phyloP scores from a whole-genome alignment of 169 alveolate species.

The Plasmodium ovale region DNA sequence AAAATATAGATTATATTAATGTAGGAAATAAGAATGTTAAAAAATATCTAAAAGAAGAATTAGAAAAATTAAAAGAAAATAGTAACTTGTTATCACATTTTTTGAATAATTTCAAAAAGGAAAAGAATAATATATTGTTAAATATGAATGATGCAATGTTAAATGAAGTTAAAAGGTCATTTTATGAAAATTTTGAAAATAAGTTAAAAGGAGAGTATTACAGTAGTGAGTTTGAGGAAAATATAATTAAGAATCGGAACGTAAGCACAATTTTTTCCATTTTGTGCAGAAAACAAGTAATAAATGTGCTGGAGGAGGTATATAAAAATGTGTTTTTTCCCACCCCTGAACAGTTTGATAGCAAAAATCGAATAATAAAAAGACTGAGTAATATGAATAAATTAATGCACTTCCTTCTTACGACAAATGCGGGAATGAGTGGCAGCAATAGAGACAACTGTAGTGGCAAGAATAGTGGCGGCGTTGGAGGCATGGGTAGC shows the following conservation, averaged over 20 bases:
- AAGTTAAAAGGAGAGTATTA: conserved; percentile 23
- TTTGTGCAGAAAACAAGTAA: conserved; percentile 44
- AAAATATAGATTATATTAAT: conserved; percentile 1
- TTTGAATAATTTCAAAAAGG: conserved; percentile 17
- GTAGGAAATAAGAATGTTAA: conserved; percentile 19
- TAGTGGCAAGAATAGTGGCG: not conserved
- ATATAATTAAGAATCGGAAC: conserved; percentile 14
- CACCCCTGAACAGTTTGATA: not conserved
- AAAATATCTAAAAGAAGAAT: conserved; percentile 29
- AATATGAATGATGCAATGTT: conserved; percentile 18
- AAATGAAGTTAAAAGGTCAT: conserved; percentile 28
- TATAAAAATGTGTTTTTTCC: not conserved
- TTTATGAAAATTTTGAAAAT: conserved; percentile 5
- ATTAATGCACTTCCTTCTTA: conserved; percentile 14
- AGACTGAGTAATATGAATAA: conserved; percentile 29
- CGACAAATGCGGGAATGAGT: conserved; percentile 16
- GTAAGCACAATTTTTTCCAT: conserved; percentile 8
- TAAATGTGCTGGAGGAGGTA: conserved; percentile 28
- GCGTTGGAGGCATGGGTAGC: not conserved
- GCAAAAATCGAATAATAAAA: conserved; percentile 12
- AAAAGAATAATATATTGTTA: conserved; percentile 23
- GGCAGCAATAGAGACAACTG: not conserved
- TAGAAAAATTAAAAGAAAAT: conserved; percentile 61
- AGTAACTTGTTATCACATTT: conserved; percentile 5
- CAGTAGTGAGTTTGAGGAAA: conserved; percentile 25